Evolutionary conservation across 208 protist genomes (phyloP).

Genomic region (Acanthamoeba culbertsoni): DNA sequence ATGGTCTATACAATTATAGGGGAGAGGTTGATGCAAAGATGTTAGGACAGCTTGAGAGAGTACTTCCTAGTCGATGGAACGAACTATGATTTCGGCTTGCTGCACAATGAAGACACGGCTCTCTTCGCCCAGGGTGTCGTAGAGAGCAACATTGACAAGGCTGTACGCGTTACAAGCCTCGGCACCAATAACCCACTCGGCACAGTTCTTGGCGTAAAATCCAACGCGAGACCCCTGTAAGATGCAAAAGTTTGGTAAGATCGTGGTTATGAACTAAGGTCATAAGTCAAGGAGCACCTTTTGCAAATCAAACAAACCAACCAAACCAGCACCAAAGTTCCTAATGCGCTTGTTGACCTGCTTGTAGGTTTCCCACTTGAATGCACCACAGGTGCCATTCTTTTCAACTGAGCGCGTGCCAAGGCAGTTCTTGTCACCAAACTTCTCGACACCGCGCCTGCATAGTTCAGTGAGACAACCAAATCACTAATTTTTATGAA

Average conservation of each 20-base stretch:
- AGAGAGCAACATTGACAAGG: slow-evolving; percentile 73
- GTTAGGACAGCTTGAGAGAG: neutral
- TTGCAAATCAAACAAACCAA: neutral
- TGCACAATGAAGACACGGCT: slow-evolving; percentile 76
- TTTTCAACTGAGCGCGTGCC: slow-evolving; percentile 39
- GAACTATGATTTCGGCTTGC: slow-evolving; percentile 63
- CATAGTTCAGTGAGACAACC: neutral
- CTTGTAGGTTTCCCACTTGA: slow-evolving; percentile 51
- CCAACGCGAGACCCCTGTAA: no score
- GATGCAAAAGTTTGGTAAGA: no score
- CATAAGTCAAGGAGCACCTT: no score
- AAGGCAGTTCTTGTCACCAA: slow-evolving; percentile 47
- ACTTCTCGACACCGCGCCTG: neutral
- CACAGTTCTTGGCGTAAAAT: slow-evolving; percentile 74
- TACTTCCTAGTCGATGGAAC: slow-evolving; percentile 64
- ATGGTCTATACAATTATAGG: no score
- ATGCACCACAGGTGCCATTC: neutral
- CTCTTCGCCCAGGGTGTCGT: slow-evolving; percentile 78
- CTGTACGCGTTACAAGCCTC: slow-evolving; percentile 48
- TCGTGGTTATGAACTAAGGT: neutral
- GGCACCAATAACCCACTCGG: slow-evolving; percentile 74
- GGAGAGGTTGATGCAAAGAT: no score
- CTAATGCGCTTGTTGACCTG: slow-evolving; percentile 38
- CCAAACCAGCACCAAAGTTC: slow-evolving; percentile 45
- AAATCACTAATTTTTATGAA: neutral